These are phyloP conservation scores for Calonectria montana DNA, from an alignment of 2,329 filamentous ascomycete species.

Conservation along the genomic window DNA sequence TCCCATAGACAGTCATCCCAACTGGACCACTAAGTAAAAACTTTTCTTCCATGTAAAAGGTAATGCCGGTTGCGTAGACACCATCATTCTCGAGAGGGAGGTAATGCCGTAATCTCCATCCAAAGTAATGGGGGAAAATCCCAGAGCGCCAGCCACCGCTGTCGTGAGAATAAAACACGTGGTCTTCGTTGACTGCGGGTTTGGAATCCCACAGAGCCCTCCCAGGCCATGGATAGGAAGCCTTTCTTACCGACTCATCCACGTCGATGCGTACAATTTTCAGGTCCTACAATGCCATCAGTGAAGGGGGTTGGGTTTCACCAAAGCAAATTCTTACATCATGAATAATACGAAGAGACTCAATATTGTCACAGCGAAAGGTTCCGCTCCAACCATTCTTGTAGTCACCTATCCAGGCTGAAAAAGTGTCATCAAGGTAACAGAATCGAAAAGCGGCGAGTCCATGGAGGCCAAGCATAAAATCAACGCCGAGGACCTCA, in stretches of 20 bases:
- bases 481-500: not conserved
- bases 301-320: not conserved
- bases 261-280: not conserved
- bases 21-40: slow-evolving; percentile 1
- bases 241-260: not conserved
- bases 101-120: not conserved
- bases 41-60: not conserved
- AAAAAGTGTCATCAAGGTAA: not conserved
- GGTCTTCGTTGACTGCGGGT: not conserved
- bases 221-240: not conserved
- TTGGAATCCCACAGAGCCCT: not conserved
- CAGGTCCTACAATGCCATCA: not conserved
- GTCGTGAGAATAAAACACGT: not conserved
- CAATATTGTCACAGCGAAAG: not conserved
- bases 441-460: not conserved
- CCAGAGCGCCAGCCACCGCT: slow-evolving; percentile 1
- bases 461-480: not conserved
- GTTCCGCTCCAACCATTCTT: slow-evolving; percentile 6
- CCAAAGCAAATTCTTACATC: not conserved
- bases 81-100: not conserved
- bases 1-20: not conserved
- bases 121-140: slow-evolving; percentile 2
- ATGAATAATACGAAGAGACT: not conserved
- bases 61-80: not conserved
- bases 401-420: not conserved